Base-by-base conservation (phyloP, 2,329 filamentous ascomycete genomes). In the Didymella lethalis region DNA sequence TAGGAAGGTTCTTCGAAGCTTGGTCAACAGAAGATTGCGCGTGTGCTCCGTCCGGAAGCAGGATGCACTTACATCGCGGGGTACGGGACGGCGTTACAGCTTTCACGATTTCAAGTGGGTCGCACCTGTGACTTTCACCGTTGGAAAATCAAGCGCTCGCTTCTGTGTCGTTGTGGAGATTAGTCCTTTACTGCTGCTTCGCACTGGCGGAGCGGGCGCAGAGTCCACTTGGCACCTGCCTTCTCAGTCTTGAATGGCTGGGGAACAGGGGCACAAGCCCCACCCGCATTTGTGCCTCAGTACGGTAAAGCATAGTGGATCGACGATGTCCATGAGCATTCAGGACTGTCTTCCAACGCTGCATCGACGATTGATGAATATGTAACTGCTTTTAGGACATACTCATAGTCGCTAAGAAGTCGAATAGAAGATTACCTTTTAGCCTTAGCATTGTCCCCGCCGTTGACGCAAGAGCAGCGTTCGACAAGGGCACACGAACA, bases 81-180 rank as follows among this genome's bases (percentile, higher is more conserved):
- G 66, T 66, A 51, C 55, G 53, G 63, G 57, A 62, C 57, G 54
- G 55, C 47, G 59, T 58, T 36, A 49, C 51, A 50, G 48, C 51
- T 64, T 62, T 65, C 57, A 67, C 63, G 55, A 68, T 66, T 59
- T 51, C 54, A 66, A 62, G 61, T 62, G 63, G 65, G 64, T 61
- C 64, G 63, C 64, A 62, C 52, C 59, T 63, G 57, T 55, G 57
- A 56, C 58, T 40, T 56, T 54, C 54, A 59, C 59, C 52, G 62
- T 59, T 63, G 66, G 65, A 62, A 38, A 62, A 63, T 61, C 55
- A 57, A 61, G 60, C 48, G 59, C 63, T 64, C 61, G 62, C 57
- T 62, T 57, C 62, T 52, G 57, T 57, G 32, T 45, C 23, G 59
- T 34, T n/a, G 64, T 70, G 68, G 65, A 66, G 63, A 62, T 67